Evolutionary conservation across 495 filamentous ascomycete species (phyloP).

Genomic region (Schizothecium vesticola): DNA sequence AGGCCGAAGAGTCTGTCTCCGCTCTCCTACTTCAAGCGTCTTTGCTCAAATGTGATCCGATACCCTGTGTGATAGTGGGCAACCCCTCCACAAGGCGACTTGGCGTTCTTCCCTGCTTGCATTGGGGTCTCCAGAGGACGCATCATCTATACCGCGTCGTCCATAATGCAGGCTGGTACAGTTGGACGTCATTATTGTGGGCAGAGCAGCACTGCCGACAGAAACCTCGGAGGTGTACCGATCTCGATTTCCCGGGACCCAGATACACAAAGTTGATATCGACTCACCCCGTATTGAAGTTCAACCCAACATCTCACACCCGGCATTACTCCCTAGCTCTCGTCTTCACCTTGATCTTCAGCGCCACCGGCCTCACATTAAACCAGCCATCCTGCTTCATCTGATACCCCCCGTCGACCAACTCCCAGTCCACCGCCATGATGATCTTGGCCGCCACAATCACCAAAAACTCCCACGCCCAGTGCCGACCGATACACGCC

Average conservation of each 20-base stretch:
- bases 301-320: too few relatives aligned
- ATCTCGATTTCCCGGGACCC: not conserved
- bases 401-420: slow-evolving; percentile 51
- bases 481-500: slow-evolving; percentile 62
- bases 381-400: slow-evolving; percentile 50
- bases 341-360: slow-evolving; percentile 37
- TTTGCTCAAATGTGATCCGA: not conserved
- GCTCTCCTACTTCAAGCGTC: not conserved
- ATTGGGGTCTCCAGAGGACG: not conserved
- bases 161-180: too few relatives aligned
- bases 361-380: slow-evolving; percentile 38
- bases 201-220: too few relatives aligned
- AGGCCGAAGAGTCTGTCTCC: not conserved
- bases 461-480: slow-evolving; percentile 60
- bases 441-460: slow-evolving; percentile 52
- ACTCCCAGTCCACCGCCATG: slow-evolving; percentile 57
- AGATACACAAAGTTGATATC: not conserved
- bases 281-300: not conserved
- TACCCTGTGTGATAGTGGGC: not conserved
- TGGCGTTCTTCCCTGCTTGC: not conserved
- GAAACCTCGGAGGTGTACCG: not conserved
- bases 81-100: not conserved
- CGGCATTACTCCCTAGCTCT: slow-evolving; percentile 11
- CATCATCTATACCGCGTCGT: too few relatives aligned
- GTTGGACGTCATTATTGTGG: too few relatives aligned